Percentiles rank a stretch among this genome's conserved stretches.
These are phyloP conservation scores for Panus rudis DNA, from an alignment of 768 basidiomycete species.

Conservation along the genomic window DNA sequence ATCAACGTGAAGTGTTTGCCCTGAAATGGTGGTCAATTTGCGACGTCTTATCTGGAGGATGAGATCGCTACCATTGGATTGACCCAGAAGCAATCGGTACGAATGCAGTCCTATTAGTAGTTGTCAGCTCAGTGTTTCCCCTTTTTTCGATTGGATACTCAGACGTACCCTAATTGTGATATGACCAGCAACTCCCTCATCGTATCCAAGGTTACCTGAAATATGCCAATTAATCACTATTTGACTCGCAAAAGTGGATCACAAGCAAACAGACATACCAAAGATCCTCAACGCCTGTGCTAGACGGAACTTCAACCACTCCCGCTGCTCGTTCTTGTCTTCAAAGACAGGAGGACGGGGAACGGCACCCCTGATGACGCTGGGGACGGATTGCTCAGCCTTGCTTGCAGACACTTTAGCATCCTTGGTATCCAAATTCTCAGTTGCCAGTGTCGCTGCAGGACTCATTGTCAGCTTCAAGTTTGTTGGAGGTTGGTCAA, in stretches of 20 bases:
- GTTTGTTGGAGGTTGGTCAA: too few relatives aligned
- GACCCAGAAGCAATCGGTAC: constrained; percentile 39
- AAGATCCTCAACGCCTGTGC: constrained; percentile 42
- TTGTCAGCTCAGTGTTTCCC: not conserved
- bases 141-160: not conserved
- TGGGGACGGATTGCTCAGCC: not conserved
- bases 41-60: constrained; percentile 19
- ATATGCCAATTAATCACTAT: not conserved
- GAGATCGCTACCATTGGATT: constrained; percentile 25
- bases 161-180: constrained; percentile 36
- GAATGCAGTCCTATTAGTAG: constrained; percentile 29
- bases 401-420: not conserved
- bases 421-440: too few relatives aligned
- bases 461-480: too few relatives aligned
- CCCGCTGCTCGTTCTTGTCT: constrained; percentile 31
- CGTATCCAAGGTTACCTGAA: constrained; percentile 32
- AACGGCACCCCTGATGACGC: not conserved
- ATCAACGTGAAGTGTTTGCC: constrained; percentile 41
- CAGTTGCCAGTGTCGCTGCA: too few relatives aligned
- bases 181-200: constrained; percentile 43
- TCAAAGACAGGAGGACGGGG: constrained; percentile 24
- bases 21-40: constrained; percentile 15
- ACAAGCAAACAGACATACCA: constrained; percentile 20
- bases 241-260: not conserved
- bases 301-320: constrained; percentile 37